Base-by-base conservation (phyloP, 2,329 filamentous ascomycete species). In the Fusarium sp. region DNA sequence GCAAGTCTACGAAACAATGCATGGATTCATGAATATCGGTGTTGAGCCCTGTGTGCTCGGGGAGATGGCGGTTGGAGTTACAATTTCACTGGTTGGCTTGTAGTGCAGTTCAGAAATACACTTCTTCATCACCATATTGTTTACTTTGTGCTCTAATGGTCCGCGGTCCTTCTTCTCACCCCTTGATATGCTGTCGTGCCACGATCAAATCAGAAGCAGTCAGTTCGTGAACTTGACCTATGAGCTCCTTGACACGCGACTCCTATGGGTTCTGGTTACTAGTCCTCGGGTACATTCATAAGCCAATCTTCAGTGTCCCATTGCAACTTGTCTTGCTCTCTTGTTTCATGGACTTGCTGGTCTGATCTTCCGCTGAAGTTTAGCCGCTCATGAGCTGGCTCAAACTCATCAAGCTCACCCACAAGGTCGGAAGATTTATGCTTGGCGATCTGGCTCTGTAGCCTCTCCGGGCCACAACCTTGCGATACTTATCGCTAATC, bases 401-500 rank as follows among this genome's bases (percentile, higher is more conserved):
- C 38, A 31, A 53, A n/a, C n/a, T 42, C 24, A 5, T 56, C 56
- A 9, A 44, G 1, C 38, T 18, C 11, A 13, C 22, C 24, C 6
- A 16, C 14, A 39, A 16, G 4, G 14, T 14, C 9, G 6, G 9
- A 24, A 6, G 16, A 38, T n/a, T 8, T 28, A 30, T 60, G 16
- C 7, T 12, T 35, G 7, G 26, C 30, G 0, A n/a, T 33, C 20
- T n/a, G 53, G 13, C 22, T 15, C 18, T 6, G 11, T 16, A 24
- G 18, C 38, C 10, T 12, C 20, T 18, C 9, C 0, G 4, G 3
- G 3, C 24, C 13, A 86, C 74, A 3, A 66, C 42, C 2, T 71
- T 50, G 8, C 79, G 78, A 54, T 82, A 81, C 2, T 45, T 62
- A 9, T 81, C 77, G 66, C 85, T 80, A 15, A 80, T 70, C 14